Conservation (phyloP, 148 eudicot species). For the Pouteria glomerata region DNA sequence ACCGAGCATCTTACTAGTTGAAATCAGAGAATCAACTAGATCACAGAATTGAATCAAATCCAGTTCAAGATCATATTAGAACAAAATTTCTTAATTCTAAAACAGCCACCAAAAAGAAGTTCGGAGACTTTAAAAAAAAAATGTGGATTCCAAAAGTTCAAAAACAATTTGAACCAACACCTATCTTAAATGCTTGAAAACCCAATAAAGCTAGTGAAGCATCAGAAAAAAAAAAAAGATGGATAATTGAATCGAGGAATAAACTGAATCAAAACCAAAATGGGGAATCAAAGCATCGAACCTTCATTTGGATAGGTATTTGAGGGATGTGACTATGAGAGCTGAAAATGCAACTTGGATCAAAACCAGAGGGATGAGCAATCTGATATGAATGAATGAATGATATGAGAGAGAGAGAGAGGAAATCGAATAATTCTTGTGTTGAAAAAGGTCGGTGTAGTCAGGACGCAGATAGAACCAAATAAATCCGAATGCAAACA, state of each 20-base stretch:
- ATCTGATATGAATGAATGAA: background rate
- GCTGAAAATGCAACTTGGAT: constrained; percentile 9
- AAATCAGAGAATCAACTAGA: constrained; percentile 7
- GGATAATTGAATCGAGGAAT: background rate
- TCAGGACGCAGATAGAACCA: constrained; percentile 6
- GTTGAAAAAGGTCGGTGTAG: constrained; percentile 3
- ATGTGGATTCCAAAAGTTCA: background rate
- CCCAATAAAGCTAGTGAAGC: background rate
- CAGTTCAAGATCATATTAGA: background rate
- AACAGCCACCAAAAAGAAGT: background rate
- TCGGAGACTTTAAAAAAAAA: background rate
- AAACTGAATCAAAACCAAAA: background rate
- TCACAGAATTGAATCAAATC: background rate
- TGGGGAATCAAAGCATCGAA: constrained; percentile 9
- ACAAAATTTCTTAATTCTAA: no score
- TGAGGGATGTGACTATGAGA: background rate
- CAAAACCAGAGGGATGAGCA: background rate
- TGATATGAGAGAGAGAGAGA: constrained; percentile 1
- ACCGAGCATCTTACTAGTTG: background rate
- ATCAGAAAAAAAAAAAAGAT: background rate
- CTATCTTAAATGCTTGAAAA: background rate
- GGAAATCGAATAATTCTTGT: constrained; percentile 9
- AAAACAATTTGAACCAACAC: background rate
- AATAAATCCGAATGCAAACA: constrained; percentile 17
- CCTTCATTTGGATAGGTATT: constrained; percentile 17